Base-by-base conservation (phyloP, 257 asterid genomes). In the Schizonepeta tenuifolia region DNA sequence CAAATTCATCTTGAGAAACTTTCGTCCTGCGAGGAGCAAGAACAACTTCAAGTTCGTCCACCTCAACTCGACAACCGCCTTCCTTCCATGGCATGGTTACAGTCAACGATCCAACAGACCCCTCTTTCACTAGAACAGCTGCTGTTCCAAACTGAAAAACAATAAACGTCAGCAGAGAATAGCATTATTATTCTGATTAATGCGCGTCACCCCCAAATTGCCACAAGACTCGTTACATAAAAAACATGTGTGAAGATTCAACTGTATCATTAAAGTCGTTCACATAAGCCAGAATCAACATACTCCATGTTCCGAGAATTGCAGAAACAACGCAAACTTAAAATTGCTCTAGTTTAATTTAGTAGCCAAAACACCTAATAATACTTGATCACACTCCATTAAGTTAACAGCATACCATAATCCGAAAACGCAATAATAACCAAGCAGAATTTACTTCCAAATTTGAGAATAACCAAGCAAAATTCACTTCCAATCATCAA, bases 1-100 rank as follows among this genome's bases (percentile, higher is more conserved):
- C 88, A 22, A 55, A 59, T 74, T 81, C 88, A 69, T 78, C 90
- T 50, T 17, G 69, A 26, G 77, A 72, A 49, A 68, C 69, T 69
- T 78, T 83, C 68, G 63, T 84, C 70, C 72, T 72, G 12, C 86
- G 76, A 24, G 96, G 96, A 86, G 91, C 86, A 72, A 95, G 77
- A 71, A 95, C 92, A 18, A 95, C 78, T 89, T 95, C 99, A 64
- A 95, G 88, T 75, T 90, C 99, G 65, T 88, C 96, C 70, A 95
- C 83, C 79, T 88, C 98, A 76, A 95, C 81, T 75, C 83, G 79
- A 65, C 96, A 92, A 13, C 98, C 99, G 70, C 89, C 94, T 3
- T 88, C 92, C 75, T 88, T 89, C 99, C 99, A 90, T 65, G 97
- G 98, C 96, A 95, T 88, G 64, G 86, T 89, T 53, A 90, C 84